A percentile compares a stretch with the other conserved stretches of the same genome.
Evolutionary conservation across 331 rosid genomes (phyloP).

Genomic region (Rhamnella rubrinervis): DNA sequence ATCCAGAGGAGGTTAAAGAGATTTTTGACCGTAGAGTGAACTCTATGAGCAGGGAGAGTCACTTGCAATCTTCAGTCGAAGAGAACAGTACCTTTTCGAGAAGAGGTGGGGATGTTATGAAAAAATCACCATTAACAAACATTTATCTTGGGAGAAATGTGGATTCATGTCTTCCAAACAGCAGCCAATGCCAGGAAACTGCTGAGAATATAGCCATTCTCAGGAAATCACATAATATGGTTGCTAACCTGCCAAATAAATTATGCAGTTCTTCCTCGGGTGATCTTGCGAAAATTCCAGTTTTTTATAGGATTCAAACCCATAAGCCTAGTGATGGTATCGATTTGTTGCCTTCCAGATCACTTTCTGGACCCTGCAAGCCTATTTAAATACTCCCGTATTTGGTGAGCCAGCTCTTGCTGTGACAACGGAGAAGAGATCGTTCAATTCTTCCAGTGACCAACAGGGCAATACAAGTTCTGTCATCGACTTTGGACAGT

Average conservation of each 20-base stretch:
- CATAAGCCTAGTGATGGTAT: no score
- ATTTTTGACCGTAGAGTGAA: slow-evolving; percentile 4
- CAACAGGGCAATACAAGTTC: background rate
- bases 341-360: background rate
- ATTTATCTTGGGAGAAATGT: background rate
- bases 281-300: no score
- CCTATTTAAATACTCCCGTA: background rate
- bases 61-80: slow-evolving; percentile 1
- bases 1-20: slow-evolving; percentile 4
- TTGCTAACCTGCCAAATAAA: background rate
- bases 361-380: background rate
- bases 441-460: background rate
- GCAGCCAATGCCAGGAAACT: background rate
- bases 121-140: background rate
- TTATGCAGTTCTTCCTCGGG: no score
- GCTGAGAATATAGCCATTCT: background rate
- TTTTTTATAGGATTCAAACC: no score
- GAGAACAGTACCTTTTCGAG: background rate
- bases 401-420: background rate
- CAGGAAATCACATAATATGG: background rate
- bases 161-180: background rate
- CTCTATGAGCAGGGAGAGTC: background rate
- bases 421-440: no score
- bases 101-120: background rate
- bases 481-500: background rate